These are phyloP conservation scores for Ramaria sp. DNA, from an alignment of 768 basidiomycete genomes.

Conservation along the genomic window DNA sequence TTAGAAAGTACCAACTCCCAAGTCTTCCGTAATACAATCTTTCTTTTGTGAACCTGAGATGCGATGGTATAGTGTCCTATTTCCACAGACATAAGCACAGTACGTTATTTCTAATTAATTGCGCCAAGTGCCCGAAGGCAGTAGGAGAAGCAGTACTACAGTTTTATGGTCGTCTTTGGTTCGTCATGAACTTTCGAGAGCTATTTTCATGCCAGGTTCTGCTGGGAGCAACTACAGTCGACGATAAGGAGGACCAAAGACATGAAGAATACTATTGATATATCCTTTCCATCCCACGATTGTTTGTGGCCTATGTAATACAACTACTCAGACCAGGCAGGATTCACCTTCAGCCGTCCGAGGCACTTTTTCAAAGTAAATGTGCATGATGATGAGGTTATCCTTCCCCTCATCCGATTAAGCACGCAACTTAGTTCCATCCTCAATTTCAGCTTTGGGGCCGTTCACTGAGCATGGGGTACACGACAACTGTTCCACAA, in stretches of 20 bases:
- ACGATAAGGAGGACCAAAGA: not conserved
- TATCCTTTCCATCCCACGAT: slow-evolving; percentile 99
- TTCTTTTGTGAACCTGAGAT: no score
- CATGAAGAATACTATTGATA: slow-evolving; percentile 54
- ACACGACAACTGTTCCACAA: no score
- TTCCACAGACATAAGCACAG: no score
- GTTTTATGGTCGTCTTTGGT: no score
- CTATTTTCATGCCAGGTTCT: slow-evolving; percentile 87
- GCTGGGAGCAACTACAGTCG: not conserved
- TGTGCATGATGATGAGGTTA: slow-evolving; percentile 93
- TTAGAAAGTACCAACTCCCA: no score
- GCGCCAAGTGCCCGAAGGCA: no score
- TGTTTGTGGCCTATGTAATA: slow-evolving; percentile 49
- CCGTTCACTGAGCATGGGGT: slow-evolving; percentile 96
- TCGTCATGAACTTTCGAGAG: slow-evolving; percentile 20
- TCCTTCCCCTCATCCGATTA: slow-evolving; percentile 76
- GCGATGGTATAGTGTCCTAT: no score
- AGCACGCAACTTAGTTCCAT: slow-evolving; percentile 65
- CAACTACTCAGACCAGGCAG: not conserved
- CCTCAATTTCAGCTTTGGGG: slow-evolving; percentile 74
- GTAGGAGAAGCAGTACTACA: no score
- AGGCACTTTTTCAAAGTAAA: slow-evolving; percentile 87
- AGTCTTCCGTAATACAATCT: no score
- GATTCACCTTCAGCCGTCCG: not conserved
- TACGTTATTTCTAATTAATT: no score